Percentiles rank a stretch among this genome's conserved stretches.
phyloP scores from a whole-genome alignment of 1,284 basidiomycete species.

The Agroathelia rolfsii region DNA sequence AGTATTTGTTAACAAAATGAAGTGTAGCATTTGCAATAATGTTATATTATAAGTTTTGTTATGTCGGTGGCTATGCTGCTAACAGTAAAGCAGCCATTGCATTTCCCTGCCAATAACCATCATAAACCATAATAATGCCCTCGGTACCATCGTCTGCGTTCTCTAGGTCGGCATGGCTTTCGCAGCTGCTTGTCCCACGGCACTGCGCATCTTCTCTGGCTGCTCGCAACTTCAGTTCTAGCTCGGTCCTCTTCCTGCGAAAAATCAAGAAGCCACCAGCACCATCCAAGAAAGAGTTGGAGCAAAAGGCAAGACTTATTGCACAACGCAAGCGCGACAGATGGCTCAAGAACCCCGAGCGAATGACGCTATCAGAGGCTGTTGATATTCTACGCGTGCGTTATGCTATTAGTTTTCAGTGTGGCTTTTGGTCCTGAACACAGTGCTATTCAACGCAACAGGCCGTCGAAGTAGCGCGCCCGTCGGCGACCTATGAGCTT shows the following conservation, averaged over 20 bases:
- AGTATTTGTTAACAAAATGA: no score
- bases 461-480: conserved; percentile 73
- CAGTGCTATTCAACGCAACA: conserved; percentile 19
- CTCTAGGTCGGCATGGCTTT: no score
- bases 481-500: conserved; percentile 70
- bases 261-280: conserved; percentile 39
- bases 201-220: conserved; percentile 14
- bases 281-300: conserved; percentile 55
- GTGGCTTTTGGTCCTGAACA: background rate
- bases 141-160: no score
- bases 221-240: no score
- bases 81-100: no score
- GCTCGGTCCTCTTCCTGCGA: no score
- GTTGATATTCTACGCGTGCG: conserved; percentile 60
- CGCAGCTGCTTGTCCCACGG: no score
- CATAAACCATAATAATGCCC: no score
- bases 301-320: conserved; percentile 40
- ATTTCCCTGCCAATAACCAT: no score
- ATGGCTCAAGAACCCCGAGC: conserved; percentile 41
- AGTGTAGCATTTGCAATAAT: no score
- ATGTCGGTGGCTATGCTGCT: no score
- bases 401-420: conserved; percentile 10
- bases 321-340: conserved; percentile 32
- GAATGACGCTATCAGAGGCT: conserved; percentile 53
- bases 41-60: no score